These are phyloP conservation scores for Candida endomychidarum DNA, from an alignment of 805 yeast genomes.

Conservation along the genomic window DNA sequence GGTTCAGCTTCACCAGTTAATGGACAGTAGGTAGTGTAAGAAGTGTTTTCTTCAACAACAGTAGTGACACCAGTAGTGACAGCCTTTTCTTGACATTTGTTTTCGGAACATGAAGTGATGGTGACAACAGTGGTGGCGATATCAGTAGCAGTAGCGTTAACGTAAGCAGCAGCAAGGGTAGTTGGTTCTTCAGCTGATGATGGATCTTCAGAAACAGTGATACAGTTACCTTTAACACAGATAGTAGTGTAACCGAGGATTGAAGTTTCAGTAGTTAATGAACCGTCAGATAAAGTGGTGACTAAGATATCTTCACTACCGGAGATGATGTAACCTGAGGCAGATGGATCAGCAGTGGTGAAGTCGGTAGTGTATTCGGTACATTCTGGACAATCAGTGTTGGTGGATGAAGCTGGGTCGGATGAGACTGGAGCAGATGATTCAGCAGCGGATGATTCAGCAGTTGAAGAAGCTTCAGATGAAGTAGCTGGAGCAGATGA, in stretches of 20 bases:
- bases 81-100: constrained; percentile 27
- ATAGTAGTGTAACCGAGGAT: constrained; percentile 6
- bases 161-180: constrained; percentile 8
- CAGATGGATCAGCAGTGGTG: constrained; percentile 17
- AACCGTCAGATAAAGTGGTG: constrained; percentile 15
- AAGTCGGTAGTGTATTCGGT: constrained; percentile 17
- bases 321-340: constrained; percentile 11
- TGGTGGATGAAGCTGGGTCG: not conserved
- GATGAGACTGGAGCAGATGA: constrained; percentile 7
- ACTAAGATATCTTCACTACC: constrained; percentile 16
- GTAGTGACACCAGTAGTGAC: constrained; percentile 38
- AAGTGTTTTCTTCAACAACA: constrained; percentile 26
- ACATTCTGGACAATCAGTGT: constrained; percentile 12
- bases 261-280: constrained; percentile 11
- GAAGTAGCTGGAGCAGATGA: constrained; percentile 7
- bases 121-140: constrained; percentile 18
- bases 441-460: not conserved
- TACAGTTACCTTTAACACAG: constrained; percentile 14
- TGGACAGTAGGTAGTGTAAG: constrained; percentile 34
- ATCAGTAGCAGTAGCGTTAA: constrained; percentile 17
- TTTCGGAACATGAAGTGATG: constrained; percentile 33
- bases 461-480: constrained; percentile 1
- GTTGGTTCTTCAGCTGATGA: constrained; percentile 11
- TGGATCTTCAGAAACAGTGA: constrained; percentile 13
- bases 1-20: constrained; percentile 17